Evolutionary conservation across 495 filamentous ascomycete genomes (phyloP).

Genomic region (Annulohypoxylon moriforme): DNA sequence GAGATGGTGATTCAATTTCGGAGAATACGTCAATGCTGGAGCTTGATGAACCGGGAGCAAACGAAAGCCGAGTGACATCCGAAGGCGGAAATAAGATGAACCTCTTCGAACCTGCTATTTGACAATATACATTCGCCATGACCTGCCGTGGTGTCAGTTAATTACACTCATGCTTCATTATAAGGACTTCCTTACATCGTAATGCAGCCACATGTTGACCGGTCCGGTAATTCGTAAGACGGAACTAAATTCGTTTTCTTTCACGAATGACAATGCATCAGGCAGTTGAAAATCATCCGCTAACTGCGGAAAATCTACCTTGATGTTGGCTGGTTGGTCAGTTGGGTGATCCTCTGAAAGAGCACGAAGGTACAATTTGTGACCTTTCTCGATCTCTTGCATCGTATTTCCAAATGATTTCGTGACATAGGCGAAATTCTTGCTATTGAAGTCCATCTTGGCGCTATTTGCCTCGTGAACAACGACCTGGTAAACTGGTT

Average conservation of each 20-base stretch:
- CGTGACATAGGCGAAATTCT: conserved; percentile 83
- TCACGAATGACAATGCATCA: conserved; percentile 66
- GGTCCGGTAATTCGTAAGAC: conserved; percentile 82
- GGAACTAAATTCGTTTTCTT: conserved; percentile 77
- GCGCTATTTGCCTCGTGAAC: conserved; percentile 73
- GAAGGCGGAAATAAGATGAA: conserved; percentile 82
- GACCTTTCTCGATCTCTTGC: conserved; percentile 66
- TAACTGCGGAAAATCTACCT: conserved; percentile 75
- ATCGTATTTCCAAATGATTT: conserved; percentile 77
- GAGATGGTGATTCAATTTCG: conserved; percentile 49
- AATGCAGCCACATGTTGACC: conserved; percentile 92
- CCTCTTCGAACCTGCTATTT: conserved; percentile 75
- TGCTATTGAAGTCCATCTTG: conserved; percentile 81
- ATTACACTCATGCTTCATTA: not conserved
- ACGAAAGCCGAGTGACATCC: conserved; percentile 74
- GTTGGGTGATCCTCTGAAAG: conserved; percentile 75
- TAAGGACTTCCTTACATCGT: conserved; percentile 70
- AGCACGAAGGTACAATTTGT: conserved; percentile 79
- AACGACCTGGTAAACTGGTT: conserved; percentile 64
- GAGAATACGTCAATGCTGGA: conserved; percentile 77
- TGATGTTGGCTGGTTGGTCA: conserved; percentile 73
- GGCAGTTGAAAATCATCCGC: conserved; percentile 78
- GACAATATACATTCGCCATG: conserved; percentile 90
- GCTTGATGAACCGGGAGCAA: conserved; percentile 82
- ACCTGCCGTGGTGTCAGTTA: conserved; percentile 60